These are phyloP conservation scores for Taphrina confusa DNA, from an alignment of 1,139 yeast genomes.

Conservation along the genomic window DNA sequence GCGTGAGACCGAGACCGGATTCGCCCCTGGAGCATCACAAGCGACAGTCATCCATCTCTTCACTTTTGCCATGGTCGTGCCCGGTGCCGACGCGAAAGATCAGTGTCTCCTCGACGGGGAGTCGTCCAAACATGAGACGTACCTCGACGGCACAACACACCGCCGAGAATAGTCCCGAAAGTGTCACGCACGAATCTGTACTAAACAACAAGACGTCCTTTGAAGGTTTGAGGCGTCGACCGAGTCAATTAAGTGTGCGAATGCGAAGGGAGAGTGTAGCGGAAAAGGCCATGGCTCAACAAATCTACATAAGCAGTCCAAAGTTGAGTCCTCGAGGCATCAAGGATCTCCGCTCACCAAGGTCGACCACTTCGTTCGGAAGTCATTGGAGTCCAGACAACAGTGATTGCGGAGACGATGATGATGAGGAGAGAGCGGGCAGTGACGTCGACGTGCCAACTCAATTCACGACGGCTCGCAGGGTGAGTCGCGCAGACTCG, in stretches of 20 bases:
- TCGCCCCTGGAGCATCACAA: conserved; percentile 11
- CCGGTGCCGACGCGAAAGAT: conserved; percentile 15
- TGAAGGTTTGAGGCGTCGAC: conserved; percentile 10
- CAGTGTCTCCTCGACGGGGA: conserved; percentile 6
- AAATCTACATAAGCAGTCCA: not conserved
- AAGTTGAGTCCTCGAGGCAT: conserved; percentile 3
- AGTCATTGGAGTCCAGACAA: conserved; percentile 8
- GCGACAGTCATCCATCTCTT: not conserved
- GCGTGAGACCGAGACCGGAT: not conserved
- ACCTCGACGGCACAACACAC: not conserved
- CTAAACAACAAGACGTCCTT: not conserved
- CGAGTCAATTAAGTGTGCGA: conserved; percentile 21
- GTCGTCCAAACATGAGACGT: conserved; percentile 1
- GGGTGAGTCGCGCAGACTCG: conserved; percentile 5
- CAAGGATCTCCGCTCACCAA: not conserved
- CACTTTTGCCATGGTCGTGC: conserved; percentile 8
- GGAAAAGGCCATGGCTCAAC: conserved; percentile 14
- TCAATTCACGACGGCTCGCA: not conserved
- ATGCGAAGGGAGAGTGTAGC: conserved; percentile 33
- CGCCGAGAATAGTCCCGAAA: not conserved
- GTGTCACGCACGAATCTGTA: not conserved
- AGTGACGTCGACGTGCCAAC: not conserved
- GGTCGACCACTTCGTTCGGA: not conserved
- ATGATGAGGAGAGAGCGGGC: not conserved
- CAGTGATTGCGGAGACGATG: not conserved